Evolutionary conservation across 352 stramenopile species (phyloP).

Genomic region (Aphanomyces invadans): DNA sequence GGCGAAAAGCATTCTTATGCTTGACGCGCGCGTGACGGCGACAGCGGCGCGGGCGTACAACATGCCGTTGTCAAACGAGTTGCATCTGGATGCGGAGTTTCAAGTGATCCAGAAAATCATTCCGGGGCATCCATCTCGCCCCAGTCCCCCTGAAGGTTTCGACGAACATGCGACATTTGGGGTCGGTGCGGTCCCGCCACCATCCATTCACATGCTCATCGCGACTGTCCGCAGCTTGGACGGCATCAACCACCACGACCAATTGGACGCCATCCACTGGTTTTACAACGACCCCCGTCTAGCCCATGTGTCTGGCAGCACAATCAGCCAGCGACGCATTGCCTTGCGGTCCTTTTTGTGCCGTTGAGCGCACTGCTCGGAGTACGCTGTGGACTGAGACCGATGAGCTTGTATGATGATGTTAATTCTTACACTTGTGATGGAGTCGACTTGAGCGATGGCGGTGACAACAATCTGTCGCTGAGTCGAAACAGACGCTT

Average conservation of each 20-base stretch:
- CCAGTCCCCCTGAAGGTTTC: background rate
- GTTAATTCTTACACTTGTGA: background rate
- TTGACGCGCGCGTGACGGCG: background rate
- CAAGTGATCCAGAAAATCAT: background rate
- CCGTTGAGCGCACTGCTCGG: background rate
- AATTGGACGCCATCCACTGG: background rate
- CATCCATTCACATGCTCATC: background rate
- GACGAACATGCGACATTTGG: background rate
- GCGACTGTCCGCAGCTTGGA: background rate
- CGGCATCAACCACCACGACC: background rate
- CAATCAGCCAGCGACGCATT: background rate
- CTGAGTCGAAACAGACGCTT: no score
- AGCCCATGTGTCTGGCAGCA: background rate
- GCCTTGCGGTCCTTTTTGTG: background rate
- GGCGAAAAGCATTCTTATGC: background rate
- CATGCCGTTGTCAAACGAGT: background rate
- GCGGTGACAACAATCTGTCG: no score
- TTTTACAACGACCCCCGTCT: background rate
- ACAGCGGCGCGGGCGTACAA: background rate
- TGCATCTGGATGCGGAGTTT: background rate
- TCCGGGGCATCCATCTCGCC: background rate
- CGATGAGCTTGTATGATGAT: no score
- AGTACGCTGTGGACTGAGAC: background rate
- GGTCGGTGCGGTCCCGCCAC: background rate
- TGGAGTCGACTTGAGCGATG: no score